Base-by-base conservation (phyloP, 1,284 basidiomycete species). In the Pisolithus thermaeus region DNA sequence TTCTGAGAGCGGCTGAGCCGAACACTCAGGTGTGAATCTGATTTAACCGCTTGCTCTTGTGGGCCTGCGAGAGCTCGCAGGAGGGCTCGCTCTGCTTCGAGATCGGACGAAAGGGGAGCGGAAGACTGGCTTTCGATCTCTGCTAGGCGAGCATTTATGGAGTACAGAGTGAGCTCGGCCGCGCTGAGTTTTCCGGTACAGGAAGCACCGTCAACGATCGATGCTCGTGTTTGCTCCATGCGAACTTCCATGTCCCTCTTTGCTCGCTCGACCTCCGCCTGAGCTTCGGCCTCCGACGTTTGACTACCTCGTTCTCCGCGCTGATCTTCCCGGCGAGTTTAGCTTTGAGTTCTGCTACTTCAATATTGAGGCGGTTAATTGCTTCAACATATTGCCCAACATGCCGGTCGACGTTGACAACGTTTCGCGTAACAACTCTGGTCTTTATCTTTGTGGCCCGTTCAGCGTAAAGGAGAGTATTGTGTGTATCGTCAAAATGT, bases 401-500 rank as follows among this genome's bases (percentile, higher is more conserved):
- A 61, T 96, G 91, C 9, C 94, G 81, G 61, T 96, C 87, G 55
- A 96, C 90, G 55, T 94, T 94, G 60, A 94, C 87, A 38, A 95
- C 89, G 65, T 98, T 97, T 37, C 92, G 81, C 2, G 93, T 93
- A 50, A 92, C 80, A 50, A 92, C 87, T 67, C 92, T 95, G 40
- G 93, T 97, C 76, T 94, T 94, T 73, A 98, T 97, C 72, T 94
- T 92, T 55, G 96, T 96, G 20, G 95, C 94, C 45, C 92, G 86
- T 63, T 98, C 93, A 14, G 95, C 95, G 68, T 97, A 98, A 51
- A 95, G 76, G 43, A 98, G 84, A 0, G 95, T 97, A 67, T 98
- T 98, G 67, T 96, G 92, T 27, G 95, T 97, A 67, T 98, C 95
- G 65, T 97, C 95, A 64, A 97, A 96, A 70, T 98, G 93, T 30